A percentile compares a stretch with the other conserved stretches of the same genome.
Evolutionary conservation across 345 rosid genomes (phyloP).

Genomic region (Corchorus olitorius): DNA sequence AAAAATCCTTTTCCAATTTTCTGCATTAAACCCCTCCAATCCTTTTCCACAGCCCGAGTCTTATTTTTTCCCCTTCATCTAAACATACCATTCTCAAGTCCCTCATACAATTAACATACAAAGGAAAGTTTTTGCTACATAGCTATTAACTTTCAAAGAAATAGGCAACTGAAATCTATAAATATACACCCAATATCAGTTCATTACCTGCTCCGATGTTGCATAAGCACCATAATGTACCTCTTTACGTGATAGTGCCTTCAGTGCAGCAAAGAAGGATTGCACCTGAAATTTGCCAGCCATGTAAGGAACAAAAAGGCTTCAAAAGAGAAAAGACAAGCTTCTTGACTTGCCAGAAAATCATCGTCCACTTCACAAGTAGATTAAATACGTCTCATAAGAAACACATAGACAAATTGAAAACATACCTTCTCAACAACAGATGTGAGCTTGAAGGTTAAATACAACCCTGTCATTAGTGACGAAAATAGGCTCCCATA

Average conservation of each 20-base stretch:
- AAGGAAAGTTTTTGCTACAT: background rate
- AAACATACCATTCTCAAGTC: background rate
- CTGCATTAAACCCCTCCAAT: background rate
- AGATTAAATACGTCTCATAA: background rate
- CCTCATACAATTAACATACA: background rate
- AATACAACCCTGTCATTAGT: conserved; percentile 74
- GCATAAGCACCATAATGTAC: conserved; percentile 98
- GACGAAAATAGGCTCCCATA: conserved; percentile 89
- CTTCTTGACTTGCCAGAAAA: background rate
- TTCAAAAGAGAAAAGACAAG: background rate
- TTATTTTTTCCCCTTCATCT: background rate
- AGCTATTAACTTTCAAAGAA: background rate
- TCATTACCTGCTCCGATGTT: conserved; percentile 87
- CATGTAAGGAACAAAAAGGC: conserved; percentile 12
- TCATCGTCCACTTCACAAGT: background rate
- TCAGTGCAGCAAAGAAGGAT: conserved; percentile 80
- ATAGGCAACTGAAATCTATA: background rate
- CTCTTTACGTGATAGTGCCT: conserved; percentile 90
- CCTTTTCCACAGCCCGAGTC: background rate
- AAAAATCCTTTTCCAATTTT: background rate
- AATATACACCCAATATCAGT: conserved; percentile 10
- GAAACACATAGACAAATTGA: background rate
- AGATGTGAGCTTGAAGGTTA: conserved; percentile 82
- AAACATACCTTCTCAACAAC: conserved; percentile 70
- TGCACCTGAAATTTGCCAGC: conserved; percentile 66